Evolutionary conservation across 2,329 filamentous ascomycete species (phyloP).

Genomic region (Botrytis pseudocinerea): DNA sequence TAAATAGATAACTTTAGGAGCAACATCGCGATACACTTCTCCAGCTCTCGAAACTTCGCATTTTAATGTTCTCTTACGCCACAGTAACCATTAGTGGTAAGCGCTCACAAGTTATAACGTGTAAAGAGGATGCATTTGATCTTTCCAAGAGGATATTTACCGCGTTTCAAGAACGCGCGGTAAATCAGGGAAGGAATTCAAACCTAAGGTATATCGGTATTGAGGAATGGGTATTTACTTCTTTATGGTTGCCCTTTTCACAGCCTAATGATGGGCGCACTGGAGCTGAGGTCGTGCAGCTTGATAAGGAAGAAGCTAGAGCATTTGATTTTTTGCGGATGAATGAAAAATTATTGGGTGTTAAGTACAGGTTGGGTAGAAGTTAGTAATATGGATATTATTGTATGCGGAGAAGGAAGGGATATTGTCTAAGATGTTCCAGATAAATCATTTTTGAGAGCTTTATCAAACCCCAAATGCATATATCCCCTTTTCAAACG

Average conservation of each 20-base stretch:
- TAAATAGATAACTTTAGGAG: background rate
- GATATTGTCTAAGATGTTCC: background rate
- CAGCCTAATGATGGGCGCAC: background rate
- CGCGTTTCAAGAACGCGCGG: background rate
- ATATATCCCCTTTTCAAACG: background rate
- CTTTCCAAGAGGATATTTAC: background rate
- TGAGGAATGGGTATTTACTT: background rate
- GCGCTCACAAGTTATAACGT: background rate
- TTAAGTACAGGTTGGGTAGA: background rate
- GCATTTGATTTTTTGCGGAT: constrained; percentile 10
- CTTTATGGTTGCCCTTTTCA: background rate
- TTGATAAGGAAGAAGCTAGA: background rate
- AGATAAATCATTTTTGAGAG: background rate
- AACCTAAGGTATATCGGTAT: constrained; percentile 10
- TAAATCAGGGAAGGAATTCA: background rate
- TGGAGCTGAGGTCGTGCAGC: background rate
- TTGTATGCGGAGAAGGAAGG: background rate
- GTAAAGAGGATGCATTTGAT: no score
- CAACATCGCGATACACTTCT: background rate
- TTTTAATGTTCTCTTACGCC: background rate
- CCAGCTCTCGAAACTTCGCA: background rate
- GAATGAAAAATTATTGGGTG: background rate
- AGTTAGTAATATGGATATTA: background rate
- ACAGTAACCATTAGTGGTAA: background rate
- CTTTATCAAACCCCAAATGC: background rate